Base-by-base conservation (phyloP, 2,329 filamentous ascomycete genomes). In the Piedraia hortae region DNA sequence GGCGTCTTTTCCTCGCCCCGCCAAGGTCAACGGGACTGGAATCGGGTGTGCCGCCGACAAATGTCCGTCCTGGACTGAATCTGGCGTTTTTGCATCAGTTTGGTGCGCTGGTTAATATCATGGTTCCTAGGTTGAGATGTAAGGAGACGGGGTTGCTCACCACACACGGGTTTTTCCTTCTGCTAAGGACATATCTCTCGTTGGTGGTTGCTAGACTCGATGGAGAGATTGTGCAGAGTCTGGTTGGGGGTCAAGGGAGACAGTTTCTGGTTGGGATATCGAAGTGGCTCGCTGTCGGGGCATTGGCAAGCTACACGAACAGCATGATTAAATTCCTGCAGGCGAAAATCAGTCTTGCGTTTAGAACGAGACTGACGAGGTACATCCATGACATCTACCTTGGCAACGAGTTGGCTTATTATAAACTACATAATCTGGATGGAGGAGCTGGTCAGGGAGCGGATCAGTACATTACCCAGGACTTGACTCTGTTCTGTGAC, bases 251-350 rank as follows among this genome's bases (percentile, higher is more conserved):
- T 6, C 80, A 91, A 36, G 82, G 82, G 10, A 78, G 67, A 36
- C 59, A 64, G 0, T 97, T 97, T 42, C 51, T 85, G 5, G 73
- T 69, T 64, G 85, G 85, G 4, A 70, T 97, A 20, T 44, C 69
- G 21, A 91, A 93, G 55, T 97, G 85, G 85, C 78, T 80, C 32
- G 78, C 82, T 3, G 68, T 97, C 16, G 85, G 85, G 18, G 75
- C 73, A 2, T 67, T 93, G 31, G 82, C 80, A 5, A 89, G 82
- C 1, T 97, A 97, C 41, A 91, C 82, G 22, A 97, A 97, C 45
- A 78, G 82, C 24, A 91, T 88, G 72, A 97, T 97, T 55, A 93
- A 93, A 46, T 97, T 74, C 48, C 59, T 97, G 30, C 82, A 97
- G 47, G 82, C 75, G 22, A 97, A 97, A 51, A 78, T 97, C 24